Conservation (phyloP, 306 rosid genomes). For the Cicer cuneatum region DNA sequence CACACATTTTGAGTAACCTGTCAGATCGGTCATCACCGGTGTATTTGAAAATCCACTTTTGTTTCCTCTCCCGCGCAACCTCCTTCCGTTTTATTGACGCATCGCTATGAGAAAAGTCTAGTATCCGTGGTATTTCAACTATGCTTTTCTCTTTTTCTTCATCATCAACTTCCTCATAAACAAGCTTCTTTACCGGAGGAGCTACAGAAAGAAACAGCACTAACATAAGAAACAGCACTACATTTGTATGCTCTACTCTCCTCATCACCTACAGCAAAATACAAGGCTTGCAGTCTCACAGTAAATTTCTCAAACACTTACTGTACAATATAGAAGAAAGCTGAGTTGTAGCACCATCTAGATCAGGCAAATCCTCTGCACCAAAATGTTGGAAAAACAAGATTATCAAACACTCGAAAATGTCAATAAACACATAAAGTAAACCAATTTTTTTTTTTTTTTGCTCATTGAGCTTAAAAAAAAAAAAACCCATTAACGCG, state of each 20-base stretch:
- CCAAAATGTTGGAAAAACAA: slow-evolving; percentile 39
- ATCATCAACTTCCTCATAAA: slow-evolving; percentile 32
- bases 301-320: slow-evolving; percentile 55
- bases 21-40: slow-evolving; percentile 42
- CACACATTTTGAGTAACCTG: slow-evolving; percentile 52
- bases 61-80: slow-evolving; percentile 63
- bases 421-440: slow-evolving; percentile 11
- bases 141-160: slow-evolving; percentile 22
- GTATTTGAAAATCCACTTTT: slow-evolving; percentile 57
- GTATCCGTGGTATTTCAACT: slow-evolving; percentile 53
- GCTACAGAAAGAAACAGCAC: slow-evolving; percentile 47
- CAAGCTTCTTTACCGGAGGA: slow-evolving; percentile 11
- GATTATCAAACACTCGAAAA: slow-evolving; percentile 28
- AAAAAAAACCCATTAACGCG: slow-evolving; percentile 36
- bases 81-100: slow-evolving; percentile 48
- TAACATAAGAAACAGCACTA: slow-evolving; percentile 25
- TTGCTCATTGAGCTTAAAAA: slow-evolving; percentile 17
- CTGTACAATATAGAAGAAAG: slow-evolving; percentile 54
- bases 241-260: slow-evolving; percentile 15
- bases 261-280: slow-evolving; percentile 13
- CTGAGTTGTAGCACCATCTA: background rate
- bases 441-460: background rate
- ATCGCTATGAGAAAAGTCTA: slow-evolving; percentile 6
- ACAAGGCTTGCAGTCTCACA: slow-evolving; percentile 37
- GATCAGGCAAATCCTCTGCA: slow-evolving; percentile 57